phyloP scores from a whole-genome alignment of 768 basidiomycete species.

The Rhodocollybia butyracea region DNA sequence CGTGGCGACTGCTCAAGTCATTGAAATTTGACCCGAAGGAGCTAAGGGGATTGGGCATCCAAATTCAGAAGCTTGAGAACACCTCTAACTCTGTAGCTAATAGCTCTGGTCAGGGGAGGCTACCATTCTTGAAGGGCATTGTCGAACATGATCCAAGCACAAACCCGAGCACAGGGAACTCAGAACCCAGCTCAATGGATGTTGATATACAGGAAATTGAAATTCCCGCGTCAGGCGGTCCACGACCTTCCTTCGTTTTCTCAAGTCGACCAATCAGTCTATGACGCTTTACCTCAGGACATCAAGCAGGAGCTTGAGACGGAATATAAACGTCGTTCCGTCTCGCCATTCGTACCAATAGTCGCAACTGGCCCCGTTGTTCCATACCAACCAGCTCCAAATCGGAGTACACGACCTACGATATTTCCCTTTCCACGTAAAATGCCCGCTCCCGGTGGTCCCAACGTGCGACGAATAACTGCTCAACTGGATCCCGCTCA shows the following conservation, averaged over 20 bases:
- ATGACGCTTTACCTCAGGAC: constrained; percentile 68
- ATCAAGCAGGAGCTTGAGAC: constrained; percentile 65
- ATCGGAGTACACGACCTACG: background rate
- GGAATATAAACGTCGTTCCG: constrained; percentile 62
- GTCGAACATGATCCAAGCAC: background rate
- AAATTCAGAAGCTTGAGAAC: constrained; percentile 84
- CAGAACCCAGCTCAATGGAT: background rate
- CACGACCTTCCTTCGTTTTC: constrained; percentile 65
- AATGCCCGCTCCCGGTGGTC: constrained; percentile 30
- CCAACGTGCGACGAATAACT: constrained; percentile 56
- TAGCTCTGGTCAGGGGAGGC: constrained; percentile 52
- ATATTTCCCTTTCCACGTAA: constrained; percentile 13
- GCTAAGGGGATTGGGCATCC: constrained; percentile 89
- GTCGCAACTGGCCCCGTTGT: background rate
- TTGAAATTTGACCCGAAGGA: constrained; percentile 82
- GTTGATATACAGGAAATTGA: background rate
- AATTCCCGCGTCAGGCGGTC: background rate
- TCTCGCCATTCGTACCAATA: constrained; percentile 37
- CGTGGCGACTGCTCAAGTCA: constrained; percentile 69
- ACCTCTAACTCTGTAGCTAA: constrained; percentile 22
- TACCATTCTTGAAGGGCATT: constrained; percentile 47
- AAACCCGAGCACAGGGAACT: background rate
- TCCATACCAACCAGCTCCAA: background rate
- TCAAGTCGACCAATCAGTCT: constrained; percentile 69
- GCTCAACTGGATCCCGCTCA: constrained; percentile 58